A percentile compares a stretch with the other conserved stretches of the same genome.
These are phyloP conservation scores for Colletotrichum lentis DNA, from an alignment of 2,329 filamentous ascomycete species.

Conservation along the genomic window DNA sequence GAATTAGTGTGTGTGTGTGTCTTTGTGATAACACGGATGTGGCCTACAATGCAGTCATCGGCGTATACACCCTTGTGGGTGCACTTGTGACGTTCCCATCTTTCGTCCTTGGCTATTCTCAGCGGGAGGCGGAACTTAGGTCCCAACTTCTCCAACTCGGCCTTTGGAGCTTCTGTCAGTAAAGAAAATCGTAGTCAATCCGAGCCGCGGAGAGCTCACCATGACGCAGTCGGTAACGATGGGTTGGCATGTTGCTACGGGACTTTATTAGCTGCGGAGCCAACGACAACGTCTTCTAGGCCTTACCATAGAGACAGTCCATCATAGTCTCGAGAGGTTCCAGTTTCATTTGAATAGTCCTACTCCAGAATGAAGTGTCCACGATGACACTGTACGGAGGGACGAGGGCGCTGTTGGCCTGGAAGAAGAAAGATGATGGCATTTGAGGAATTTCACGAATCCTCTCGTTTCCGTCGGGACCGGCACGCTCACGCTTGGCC, in stretches of 20 bases:
- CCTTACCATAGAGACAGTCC: constrained; percentile 77
- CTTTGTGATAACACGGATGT: not conserved
- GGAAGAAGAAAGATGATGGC: constrained; percentile 85
- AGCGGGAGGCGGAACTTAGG: constrained; percentile 88
- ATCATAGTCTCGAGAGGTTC: constrained; percentile 88
- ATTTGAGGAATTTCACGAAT: constrained; percentile 68
- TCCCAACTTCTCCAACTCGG: constrained; percentile 46
- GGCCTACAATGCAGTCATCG: constrained; percentile 52
- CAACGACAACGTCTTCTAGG: not conserved
- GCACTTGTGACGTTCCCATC: constrained; percentile 86
- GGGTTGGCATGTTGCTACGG: constrained; percentile 79
- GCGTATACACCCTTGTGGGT: constrained; percentile 88
- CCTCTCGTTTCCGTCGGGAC: constrained; percentile 68
- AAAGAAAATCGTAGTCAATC: not conserved
- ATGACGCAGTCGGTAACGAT: constrained; percentile 75
- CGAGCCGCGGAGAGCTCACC: not conserved
- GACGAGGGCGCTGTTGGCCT: constrained; percentile 84
- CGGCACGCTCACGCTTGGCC: constrained; percentile 64
- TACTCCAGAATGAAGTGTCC: constrained; percentile 63
- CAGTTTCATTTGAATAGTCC: constrained; percentile 86
- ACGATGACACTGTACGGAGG: constrained; percentile 83
- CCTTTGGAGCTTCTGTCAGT: not conserved
- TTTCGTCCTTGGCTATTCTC: constrained; percentile 85
- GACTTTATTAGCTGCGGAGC: not conserved
- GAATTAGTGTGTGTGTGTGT: constrained; percentile 72